Evolutionary conservation across 257 asterid genomes (phyloP).

Genomic region (Solanum tacnaense): DNA sequence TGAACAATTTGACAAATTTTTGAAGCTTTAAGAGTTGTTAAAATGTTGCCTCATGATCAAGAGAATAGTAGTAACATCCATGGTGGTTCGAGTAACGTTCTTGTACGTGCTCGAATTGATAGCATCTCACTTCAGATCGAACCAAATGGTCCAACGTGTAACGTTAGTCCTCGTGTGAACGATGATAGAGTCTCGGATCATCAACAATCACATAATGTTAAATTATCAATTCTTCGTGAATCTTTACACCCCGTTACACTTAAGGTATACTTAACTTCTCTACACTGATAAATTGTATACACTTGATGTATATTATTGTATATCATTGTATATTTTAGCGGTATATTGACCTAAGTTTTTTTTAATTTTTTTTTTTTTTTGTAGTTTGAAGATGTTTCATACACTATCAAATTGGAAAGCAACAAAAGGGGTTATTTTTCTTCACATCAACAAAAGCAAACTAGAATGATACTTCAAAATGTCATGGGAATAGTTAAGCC

Average conservation of each 20-base stretch:
- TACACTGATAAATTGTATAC: neutral
- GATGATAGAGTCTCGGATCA: slow-evolving; percentile 4
- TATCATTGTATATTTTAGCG: neutral
- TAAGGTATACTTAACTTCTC: slow-evolving; percentile 24
- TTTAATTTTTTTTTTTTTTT: neutral
- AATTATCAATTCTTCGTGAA: slow-evolving; percentile 37
- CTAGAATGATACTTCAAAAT: slow-evolving; percentile 32
- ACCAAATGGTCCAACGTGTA: slow-evolving; percentile 28
- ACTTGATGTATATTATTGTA: neutral
- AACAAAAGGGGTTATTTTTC: slow-evolving; percentile 12
- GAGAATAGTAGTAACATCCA: slow-evolving; percentile 16
- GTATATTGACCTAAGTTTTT: neutral
- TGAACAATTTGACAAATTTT: neutral
- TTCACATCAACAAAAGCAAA: slow-evolving; percentile 29
- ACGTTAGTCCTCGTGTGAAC: slow-evolving; percentile 30
- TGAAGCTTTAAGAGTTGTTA: neutral
- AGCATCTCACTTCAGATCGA: slow-evolving; percentile 27
- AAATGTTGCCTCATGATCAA: slow-evolving; percentile 76
- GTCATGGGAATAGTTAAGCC: slow-evolving; percentile 60
- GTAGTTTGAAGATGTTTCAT: slow-evolving; percentile 77
- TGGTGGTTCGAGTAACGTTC: slow-evolving; percentile 16
- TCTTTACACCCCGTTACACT: slow-evolving; percentile 47
- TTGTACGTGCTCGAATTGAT: slow-evolving; percentile 13
- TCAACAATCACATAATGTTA: slow-evolving; percentile 6
- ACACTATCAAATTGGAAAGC: slow-evolving; percentile 24